phyloP scores from a whole-genome alignment of 108 stramenopile genomes.

The Fistulifera solaris region DNA sequence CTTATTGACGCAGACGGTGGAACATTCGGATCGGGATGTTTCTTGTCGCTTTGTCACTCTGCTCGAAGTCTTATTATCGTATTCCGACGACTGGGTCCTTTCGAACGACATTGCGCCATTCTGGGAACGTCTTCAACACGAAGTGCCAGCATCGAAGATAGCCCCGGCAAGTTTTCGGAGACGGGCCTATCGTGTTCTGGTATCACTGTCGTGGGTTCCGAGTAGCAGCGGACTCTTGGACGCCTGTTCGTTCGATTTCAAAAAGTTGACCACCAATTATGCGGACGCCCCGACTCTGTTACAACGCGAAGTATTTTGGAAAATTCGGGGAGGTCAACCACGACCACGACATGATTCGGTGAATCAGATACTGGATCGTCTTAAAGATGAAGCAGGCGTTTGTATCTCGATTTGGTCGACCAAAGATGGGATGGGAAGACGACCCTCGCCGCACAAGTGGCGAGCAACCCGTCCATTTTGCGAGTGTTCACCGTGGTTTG shows the following conservation, averaged over 20 bases:
- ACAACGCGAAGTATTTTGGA: background rate
- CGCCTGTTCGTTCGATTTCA: constrained; percentile 17
- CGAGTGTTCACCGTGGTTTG: constrained; percentile 15
- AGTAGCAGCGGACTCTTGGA: constrained; percentile 14
- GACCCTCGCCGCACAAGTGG: constrained; percentile 40
- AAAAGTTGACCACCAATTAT: background rate
- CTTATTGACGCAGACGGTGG: constrained; percentile 26
- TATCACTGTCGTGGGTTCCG: constrained; percentile 23
- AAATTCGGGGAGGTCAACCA: constrained; percentile 5
- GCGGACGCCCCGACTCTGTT: constrained; percentile 4
- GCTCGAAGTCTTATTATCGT: constrained; percentile 25
- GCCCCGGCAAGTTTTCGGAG: constrained; percentile 19
- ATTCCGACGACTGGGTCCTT: constrained; percentile 8
- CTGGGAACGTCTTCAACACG: constrained; percentile 17
- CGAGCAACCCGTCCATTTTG: constrained; percentile 20
- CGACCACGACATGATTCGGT: constrained; percentile 17
- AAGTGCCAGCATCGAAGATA: constrained; percentile 11
- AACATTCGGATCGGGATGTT: constrained; percentile 9
- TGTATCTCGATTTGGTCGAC: constrained; percentile 2
- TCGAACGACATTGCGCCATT: constrained; percentile 9
- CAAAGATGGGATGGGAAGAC: constrained; percentile 36
- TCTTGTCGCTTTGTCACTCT: constrained; percentile 27
- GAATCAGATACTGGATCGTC: constrained; percentile 23
- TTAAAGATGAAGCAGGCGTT: constrained; percentile 15
- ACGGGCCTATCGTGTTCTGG: constrained; percentile 25